Conservation (phyloP, 2,329 filamentous ascomycete genomes). For the Curvularia verruculosa region DNA sequence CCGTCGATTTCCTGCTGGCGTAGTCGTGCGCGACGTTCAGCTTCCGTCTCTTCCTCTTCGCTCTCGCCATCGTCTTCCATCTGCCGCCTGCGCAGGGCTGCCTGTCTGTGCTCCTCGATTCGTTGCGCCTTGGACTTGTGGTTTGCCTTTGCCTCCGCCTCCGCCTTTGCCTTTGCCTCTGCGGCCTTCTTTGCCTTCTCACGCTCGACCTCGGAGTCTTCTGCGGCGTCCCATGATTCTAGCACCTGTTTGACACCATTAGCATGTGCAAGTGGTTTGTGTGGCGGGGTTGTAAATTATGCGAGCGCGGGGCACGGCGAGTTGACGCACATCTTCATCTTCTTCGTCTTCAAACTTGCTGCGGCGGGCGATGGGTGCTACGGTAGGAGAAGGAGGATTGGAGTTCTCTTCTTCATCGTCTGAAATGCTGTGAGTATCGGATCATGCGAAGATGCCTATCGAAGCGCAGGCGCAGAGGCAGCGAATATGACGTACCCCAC, state of each 20-base stretch:
- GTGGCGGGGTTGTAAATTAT: constrained; percentile 26
- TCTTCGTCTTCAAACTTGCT: constrained; percentile 93
- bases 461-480: constrained; percentile 26
- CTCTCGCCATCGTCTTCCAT: constrained; percentile 63
- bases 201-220: constrained; percentile 95
- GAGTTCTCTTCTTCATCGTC: constrained; percentile 64
- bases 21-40: constrained; percentile 74
- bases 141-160: constrained; percentile 82
- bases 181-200: constrained; percentile 90
- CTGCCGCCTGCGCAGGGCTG: constrained; percentile 63
- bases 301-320: constrained; percentile 22
- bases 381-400: constrained; percentile 56
- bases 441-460: constrained; percentile 3
- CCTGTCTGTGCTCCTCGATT: constrained; percentile 74
- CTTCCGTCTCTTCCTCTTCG: constrained; percentile 75
- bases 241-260: constrained; percentile 67
- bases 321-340: constrained; percentile 72
- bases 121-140: constrained; percentile 91
- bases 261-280: constrained; percentile 20
- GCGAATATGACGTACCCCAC: constrained; percentile 51
- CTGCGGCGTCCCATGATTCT: constrained; percentile 95
- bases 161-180: constrained; percentile 86
- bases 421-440: constrained; percentile 31
- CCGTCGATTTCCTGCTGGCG: constrained; percentile 82
- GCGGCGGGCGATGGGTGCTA: constrained; percentile 56